Evolutionary conservation across 202 grass and related monocot genomes (phyloP).

Genomic region (Bolboschoenoplectus hybrid): DNA sequence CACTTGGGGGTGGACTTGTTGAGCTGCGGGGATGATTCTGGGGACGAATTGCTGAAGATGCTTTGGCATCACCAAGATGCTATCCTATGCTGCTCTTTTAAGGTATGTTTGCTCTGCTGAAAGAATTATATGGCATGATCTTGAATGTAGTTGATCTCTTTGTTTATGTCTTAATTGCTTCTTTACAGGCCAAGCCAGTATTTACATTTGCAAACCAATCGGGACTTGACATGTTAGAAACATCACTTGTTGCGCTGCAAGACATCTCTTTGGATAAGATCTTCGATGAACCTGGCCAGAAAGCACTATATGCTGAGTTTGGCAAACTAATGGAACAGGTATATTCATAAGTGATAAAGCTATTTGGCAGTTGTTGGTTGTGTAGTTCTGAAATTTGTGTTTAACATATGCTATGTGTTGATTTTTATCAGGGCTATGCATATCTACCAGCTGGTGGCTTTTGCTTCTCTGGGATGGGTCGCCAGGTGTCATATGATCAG

Average conservation of each 20-base stretch:
- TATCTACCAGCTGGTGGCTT: constrained; percentile 67
- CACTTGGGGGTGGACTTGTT: constrained; percentile 80
- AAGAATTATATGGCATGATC: not conserved
- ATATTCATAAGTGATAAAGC: not conserved
- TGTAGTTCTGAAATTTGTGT: not conserved
- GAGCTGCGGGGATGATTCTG: constrained; percentile 53
- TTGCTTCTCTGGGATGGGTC: constrained; percentile 94
- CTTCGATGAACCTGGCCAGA: constrained; percentile 73
- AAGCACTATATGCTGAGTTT: constrained; percentile 66
- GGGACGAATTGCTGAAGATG: constrained; percentile 78
- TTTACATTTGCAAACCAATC: constrained; percentile 96
- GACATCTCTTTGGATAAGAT: constrained; percentile 93
- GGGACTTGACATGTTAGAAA: constrained; percentile 96
- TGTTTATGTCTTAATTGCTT: not conserved
- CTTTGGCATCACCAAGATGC: constrained; percentile 98
- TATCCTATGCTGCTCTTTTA: constrained; percentile 86
- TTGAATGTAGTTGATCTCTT: not conserved
- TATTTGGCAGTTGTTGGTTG: not conserved
- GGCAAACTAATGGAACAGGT: constrained; percentile 92
- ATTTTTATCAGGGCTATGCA: constrained; percentile 53
- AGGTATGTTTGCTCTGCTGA: constrained; percentile 36
- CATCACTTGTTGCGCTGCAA: constrained; percentile 80
- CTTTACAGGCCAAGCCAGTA: constrained; percentile 64
- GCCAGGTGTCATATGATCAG: constrained; percentile 85
- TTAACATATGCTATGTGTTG: constrained; percentile 18